Evolutionary conservation across 805 yeast species (phyloP), one percentile per base, ranked within the genome.

Genomic region (Ogataea thermomethanolica): DNA sequence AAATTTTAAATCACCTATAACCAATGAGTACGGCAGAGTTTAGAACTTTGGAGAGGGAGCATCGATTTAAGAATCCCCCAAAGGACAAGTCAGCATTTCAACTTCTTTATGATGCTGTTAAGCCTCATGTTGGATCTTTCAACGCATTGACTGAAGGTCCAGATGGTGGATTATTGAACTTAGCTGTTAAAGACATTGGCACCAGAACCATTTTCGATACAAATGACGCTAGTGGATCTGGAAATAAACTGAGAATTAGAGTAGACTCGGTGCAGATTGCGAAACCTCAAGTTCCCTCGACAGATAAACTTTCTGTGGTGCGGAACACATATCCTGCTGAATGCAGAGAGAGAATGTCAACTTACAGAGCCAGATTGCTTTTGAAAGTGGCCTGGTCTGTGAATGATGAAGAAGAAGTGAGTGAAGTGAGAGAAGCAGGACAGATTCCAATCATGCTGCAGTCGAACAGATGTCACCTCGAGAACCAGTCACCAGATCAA

Each of bases 51-150:
- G 95, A 89, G 63, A 80, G 96, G 55, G 97, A 91, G 59, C 61
- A 73, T 46, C 76, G 95, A 52, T 93, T 88, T 68, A 75, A 76
- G 53, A 80, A 86, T 59, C 99, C 99, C 33, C 95, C 97, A 37
- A 81, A 78, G 65, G 95, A 86, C 56, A 76, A 84, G 60, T 73
- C 87, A 23, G 86, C 86, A 7, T 91, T 69, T 55, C 96, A 96
- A 11, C 66, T 89, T 29, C 73, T 93, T 26, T 76, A 76, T 43
- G 95, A 88, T 48, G 98, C 99, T 11, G 93, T 93, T 29, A 79
- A 79, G 42, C 99, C 99, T 5, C 99, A 93, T 62, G 77, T 93
- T 41, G 97, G 95, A 7, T 91, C 98, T 1, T 93, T 93, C 73
- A 84, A 93, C 71, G 97, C 97, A 5, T 71, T 93, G 42, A 85